Evolutionary conservation across 2,329 filamentous ascomycete genomes (phyloP), one percentile per base, ranked within the genome.

Genomic region (Anthostomella pinea): DNA sequence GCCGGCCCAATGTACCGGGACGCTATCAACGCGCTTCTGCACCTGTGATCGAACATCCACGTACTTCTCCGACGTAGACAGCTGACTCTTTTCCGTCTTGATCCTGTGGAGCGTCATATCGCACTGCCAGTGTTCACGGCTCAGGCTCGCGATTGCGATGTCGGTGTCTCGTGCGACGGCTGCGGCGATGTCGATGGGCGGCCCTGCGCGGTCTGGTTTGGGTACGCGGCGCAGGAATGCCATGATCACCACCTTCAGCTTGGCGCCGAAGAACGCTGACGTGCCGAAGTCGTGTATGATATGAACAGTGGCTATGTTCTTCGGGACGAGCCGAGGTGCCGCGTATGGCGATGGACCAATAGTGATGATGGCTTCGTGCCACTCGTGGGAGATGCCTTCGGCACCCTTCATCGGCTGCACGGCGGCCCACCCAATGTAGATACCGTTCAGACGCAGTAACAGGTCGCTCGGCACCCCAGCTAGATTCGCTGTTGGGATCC

Each of bases 341-440:
- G 67, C 61, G 20, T 73, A 65, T 1, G 70, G 67, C 1, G 70
- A 63, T 0, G 76, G 73, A 0, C 70, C 70, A 13, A 81, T 66
- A 0, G 72, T 75, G 30, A 85, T 68, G 8, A 85, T 63, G 3
- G 71, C 68, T 48, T 80, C 73, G 42, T 73, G 66, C 82, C 82
- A 86, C 20, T 69, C 64, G 3, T 57, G 41, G 0, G 65, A 57
- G 2, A 65, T 33, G 3, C 56, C 54, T 3, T 65, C 62, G 3
- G 53, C 44, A 0, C 50, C 53, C 15, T 62, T 57, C 1, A 56
- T 54, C 0, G 64, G 60, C 1, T 68, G 43, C 2, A 78, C 49
- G 1, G 70, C 60, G 0, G 72, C 74, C 81, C 82, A 86, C 3
- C 78, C 81, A 24, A 82, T 78, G 50, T 81, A 86, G 6, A 81